A percentile compares a stretch with the other conserved stretches of the same genome.
phyloP scores from a whole-genome alignment of 2,329 filamentous ascomycete species.

The Fonsecaea nubica region DNA sequence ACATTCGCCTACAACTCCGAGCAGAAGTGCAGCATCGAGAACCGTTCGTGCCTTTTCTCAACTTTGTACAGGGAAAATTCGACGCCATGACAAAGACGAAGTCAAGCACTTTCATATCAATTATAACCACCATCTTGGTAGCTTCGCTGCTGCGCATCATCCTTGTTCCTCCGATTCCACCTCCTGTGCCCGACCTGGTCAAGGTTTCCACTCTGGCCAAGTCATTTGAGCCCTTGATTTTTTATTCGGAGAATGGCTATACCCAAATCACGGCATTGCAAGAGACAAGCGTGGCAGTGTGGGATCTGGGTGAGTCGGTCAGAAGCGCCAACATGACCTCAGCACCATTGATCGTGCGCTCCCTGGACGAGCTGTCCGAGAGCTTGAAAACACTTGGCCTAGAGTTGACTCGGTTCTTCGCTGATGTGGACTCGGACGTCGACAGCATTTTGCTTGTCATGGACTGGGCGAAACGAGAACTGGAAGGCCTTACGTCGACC shows the following conservation, averaged over 20 bases:
- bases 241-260: slow-evolving; percentile 89
- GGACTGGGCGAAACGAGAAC: slow-evolving; percentile 91
- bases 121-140: slow-evolving; percentile 68
- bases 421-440: slow-evolving; percentile 90
- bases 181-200: slow-evolving; percentile 80
- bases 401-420: slow-evolving; percentile 90
- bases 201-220: slow-evolving; percentile 89
- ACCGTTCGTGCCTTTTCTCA: slow-evolving; percentile 76
- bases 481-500: slow-evolving; percentile 70
- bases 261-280: slow-evolving; percentile 86
- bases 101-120: slow-evolving; percentile 68
- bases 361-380: slow-evolving; percentile 84
- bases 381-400: slow-evolving; percentile 82
- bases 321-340: slow-evolving; percentile 89
- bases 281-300: slow-evolving; percentile 89
- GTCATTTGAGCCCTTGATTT: slow-evolving; percentile 91
- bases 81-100: slow-evolving; percentile 71
- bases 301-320: slow-evolving; percentile 91
- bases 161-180: slow-evolving; percentile 70
- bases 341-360: slow-evolving; percentile 81
- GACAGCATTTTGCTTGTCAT: slow-evolving; percentile 92
- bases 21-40: slow-evolving; percentile 89
- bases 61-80: slow-evolving; percentile 66
- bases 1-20: slow-evolving; percentile 85
- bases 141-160: slow-evolving; percentile 70